Percentiles rank a stretch among this genome's conserved stretches.
Evolutionary conservation across 176 grass and related monocot genomes (phyloP).

Genomic region (Ensete ventricosum): DNA sequence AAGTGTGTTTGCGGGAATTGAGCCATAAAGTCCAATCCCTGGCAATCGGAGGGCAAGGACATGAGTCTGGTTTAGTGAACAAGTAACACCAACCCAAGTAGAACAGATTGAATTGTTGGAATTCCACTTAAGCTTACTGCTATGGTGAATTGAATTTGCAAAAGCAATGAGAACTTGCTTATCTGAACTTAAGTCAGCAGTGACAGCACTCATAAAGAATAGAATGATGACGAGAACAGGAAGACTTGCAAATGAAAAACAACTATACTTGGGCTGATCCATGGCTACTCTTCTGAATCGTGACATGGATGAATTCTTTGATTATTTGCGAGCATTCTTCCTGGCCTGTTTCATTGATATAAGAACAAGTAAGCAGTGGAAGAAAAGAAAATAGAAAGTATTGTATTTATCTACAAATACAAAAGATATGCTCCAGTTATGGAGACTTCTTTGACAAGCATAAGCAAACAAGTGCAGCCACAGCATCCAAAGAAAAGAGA

Average conservation of each 20-base stretch:
- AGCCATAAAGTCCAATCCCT: conserved; percentile 64
- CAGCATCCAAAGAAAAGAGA: neutral
- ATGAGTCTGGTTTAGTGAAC: conserved; percentile 36
- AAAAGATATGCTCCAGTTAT: neutral
- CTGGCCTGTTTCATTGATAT: neutral
- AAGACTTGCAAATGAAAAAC: conserved; percentile 14
- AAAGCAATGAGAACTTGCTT: conserved; percentile 82
- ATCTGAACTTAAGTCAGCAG: conserved; percentile 55
- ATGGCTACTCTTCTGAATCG: conserved; percentile 12
- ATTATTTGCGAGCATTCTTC: neutral
- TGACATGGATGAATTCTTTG: neutral
- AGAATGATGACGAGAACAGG: conserved; percentile 32
- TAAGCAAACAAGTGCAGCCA: neutral
- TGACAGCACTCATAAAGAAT: conserved; percentile 25
- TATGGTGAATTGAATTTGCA: conserved; percentile 42
- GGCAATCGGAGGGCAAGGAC: conserved; percentile 65
- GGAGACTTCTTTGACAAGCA: neutral
- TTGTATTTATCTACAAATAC: neutral
- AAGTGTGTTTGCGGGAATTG: conserved; percentile 66
- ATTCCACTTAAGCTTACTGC: conserved; percentile 64
- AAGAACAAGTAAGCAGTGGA: conserved; percentile 5
- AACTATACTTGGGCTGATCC: conserved; percentile 19
- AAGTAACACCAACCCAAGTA: conserved; percentile 81
- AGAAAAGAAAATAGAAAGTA: neutral
- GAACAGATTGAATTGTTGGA: conserved; percentile 57